phyloP scores from a whole-genome alignment of 306 rosid genomes.

The Lithocarpus polystachyus region DNA sequence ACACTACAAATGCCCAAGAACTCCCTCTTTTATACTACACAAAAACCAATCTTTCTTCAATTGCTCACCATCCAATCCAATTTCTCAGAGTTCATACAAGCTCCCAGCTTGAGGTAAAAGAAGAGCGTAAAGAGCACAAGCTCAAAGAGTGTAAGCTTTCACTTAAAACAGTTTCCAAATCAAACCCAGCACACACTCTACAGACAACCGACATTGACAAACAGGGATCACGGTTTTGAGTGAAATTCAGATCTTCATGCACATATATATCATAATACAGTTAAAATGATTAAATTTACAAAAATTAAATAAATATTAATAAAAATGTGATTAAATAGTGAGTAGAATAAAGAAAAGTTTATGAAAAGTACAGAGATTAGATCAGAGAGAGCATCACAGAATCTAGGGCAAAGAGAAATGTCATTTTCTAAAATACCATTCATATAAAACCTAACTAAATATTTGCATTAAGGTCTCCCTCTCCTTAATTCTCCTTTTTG shows the following conservation, averaged over 20 bases:
- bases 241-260: slow-evolving; percentile 44
- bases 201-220: slow-evolving; percentile 8
- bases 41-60: slow-evolving; percentile 18
- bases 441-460: not conserved
- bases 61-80: slow-evolving; percentile 23
- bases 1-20: slow-evolving; percentile 56
- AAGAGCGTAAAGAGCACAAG: not conserved
- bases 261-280: not conserved
- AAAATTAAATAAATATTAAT: not conserved
- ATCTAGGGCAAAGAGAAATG: slow-evolving; percentile 45
- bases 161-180: not conserved
- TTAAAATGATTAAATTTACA: not conserved
- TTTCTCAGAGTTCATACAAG: not conserved
- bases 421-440: slow-evolving; percentile 15
- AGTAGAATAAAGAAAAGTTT: not conserved
- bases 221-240: slow-evolving; percentile 17
- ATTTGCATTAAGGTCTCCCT: too few species aligned
- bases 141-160: slow-evolving; percentile 11
- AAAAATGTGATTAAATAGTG: not conserved
- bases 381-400: slow-evolving; percentile 42
- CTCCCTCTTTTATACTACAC: slow-evolving; percentile 36
- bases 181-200: slow-evolving; percentile 24
- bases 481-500: too few species aligned
- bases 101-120: not conserved
- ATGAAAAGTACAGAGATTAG: slow-evolving; percentile 38